A percentile compares a stretch with the other conserved stretches of the same genome.
phyloP scores from a whole-genome alignment of 2,329 filamentous ascomycete genomes.

The Berkeleyomyces rouxiae region DNA sequence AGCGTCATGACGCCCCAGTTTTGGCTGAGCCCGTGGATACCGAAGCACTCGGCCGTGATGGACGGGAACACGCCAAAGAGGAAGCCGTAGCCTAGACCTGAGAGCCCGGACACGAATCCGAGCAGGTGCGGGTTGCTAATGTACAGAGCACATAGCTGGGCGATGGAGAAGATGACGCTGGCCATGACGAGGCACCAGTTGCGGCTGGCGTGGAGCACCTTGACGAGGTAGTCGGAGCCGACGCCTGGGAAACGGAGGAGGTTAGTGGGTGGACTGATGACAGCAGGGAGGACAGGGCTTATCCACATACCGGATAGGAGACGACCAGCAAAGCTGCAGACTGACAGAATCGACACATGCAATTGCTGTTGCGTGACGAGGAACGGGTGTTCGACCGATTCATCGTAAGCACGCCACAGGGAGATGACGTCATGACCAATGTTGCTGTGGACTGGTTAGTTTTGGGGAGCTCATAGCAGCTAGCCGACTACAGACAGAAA shows the following conservation, averaged over 20 bases:
- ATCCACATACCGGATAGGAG: conserved; percentile 49
- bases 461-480: neutral
- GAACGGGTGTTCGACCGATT: conserved; percentile 52
- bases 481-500: neutral
- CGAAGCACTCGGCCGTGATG: conserved; percentile 77
- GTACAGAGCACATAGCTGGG: conserved; percentile 59
- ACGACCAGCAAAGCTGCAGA: conserved; percentile 72
- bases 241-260: conserved; percentile 40
- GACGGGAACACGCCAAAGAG: conserved; percentile 90
- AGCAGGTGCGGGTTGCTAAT: conserved; percentile 65
- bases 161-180: conserved; percentile 58
- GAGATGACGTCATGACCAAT: conserved; percentile 83
- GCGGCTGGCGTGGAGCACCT: conserved; percentile 60
- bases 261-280: neutral
- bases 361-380: conserved; percentile 70
- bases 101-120: conserved; percentile 63
- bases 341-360: conserved; percentile 86
- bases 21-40: conserved; percentile 71
- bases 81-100: conserved; percentile 80
- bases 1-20: conserved; percentile 96
- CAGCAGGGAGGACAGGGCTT: neutral
- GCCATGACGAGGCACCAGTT: conserved; percentile 82
- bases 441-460: conserved; percentile 42
- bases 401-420: conserved; percentile 75
- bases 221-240: conserved; percentile 79